Percentiles rank a stretch among this genome's conserved stretches.
phyloP scores from a whole-genome alignment of 768 basidiomycete species.

The Austroboletus festivus region DNA sequence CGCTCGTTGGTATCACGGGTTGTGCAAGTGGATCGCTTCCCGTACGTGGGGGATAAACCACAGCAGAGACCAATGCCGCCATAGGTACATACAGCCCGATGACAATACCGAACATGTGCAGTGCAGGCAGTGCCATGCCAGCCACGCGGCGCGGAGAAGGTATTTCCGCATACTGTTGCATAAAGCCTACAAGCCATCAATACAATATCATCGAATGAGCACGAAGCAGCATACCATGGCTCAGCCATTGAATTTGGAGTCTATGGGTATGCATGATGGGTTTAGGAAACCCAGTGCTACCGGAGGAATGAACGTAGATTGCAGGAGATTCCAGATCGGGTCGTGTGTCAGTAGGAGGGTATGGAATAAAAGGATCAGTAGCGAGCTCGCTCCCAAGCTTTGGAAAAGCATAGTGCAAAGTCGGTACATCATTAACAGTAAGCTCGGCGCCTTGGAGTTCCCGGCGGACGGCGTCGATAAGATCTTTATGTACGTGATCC shows the following conservation, averaged over 20 bases:
- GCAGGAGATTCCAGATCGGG: slow-evolving; percentile 35
- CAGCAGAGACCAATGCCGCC: slow-evolving; percentile 9
- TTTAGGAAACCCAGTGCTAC: slow-evolving; percentile 51
- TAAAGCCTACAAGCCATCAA: slow-evolving; percentile 4
- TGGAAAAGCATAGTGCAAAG: slow-evolving; percentile 35
- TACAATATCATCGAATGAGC: not conserved
- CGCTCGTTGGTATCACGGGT: slow-evolving; percentile 39
- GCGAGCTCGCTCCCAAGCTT: slow-evolving; percentile 34
- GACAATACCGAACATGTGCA: slow-evolving; percentile 24
- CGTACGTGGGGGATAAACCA: slow-evolving; percentile 29
- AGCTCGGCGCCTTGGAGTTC: not conserved
- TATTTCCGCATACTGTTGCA: not conserved
- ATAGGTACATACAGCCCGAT: slow-evolving; percentile 20
- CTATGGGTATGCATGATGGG: slow-evolving; percentile 38
- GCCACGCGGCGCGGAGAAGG: slow-evolving; percentile 18
- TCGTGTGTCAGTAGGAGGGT: slow-evolving; percentile 7
- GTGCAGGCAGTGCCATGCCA: slow-evolving; percentile 26
- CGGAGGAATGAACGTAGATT: slow-evolving; percentile 48
- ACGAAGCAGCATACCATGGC: slow-evolving; percentile 29
- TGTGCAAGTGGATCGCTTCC: slow-evolving; percentile 12
- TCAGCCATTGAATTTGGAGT: slow-evolving; percentile 33
- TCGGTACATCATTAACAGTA: slow-evolving; percentile 18
- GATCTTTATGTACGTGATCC: slow-evolving; percentile 13
- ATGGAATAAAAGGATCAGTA: slow-evolving; percentile 17
- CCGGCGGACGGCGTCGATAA: slow-evolving; percentile 10